Conservation (phyloP, 495 filamentous ascomycete species). For the Cercophora sp. region DNA sequence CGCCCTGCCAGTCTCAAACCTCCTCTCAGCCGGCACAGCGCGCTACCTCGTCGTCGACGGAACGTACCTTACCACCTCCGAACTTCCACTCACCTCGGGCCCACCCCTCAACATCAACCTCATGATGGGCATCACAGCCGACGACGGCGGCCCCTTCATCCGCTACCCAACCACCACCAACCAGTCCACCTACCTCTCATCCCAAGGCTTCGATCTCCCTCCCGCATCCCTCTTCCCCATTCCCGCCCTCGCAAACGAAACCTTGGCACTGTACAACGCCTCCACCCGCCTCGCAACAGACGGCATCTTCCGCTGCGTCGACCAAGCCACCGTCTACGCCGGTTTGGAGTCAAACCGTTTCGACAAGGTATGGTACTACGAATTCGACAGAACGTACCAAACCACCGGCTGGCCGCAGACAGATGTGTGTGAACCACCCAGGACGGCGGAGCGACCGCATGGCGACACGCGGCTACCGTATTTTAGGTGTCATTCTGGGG, state of each 20-base stretch:
- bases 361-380: slow-evolving; percentile 39
- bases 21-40: slow-evolving; percentile 28
- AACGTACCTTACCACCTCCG: slow-evolving; percentile 35
- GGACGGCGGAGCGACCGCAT: slow-evolving; percentile 28
- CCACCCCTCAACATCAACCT: slow-evolving; percentile 29
- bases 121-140: slow-evolving; percentile 46
- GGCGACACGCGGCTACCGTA: slow-evolving; percentile 42
- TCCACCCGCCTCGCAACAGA: slow-evolving; percentile 44
- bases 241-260: slow-evolving; percentile 32
- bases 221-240: slow-evolving; percentile 35
- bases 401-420: slow-evolving; percentile 41
- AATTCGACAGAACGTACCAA: slow-evolving; percentile 54
- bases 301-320: slow-evolving; percentile 47
- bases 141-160: slow-evolving; percentile 49
- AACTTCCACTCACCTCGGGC: slow-evolving; percentile 30
- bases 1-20: slow-evolving; percentile 29
- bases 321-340: slow-evolving; percentile 43
- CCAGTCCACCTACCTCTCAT: slow-evolving; percentile 32
- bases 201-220: slow-evolving; percentile 35
- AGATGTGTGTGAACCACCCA: slow-evolving; percentile 44
- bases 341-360: slow-evolving; percentile 30
- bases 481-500: slow-evolving; percentile 33
- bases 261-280: slow-evolving; percentile 42
- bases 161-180: slow-evolving; percentile 39
- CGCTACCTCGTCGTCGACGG: slow-evolving; percentile 47